Evolutionary conservation across 129 eudicot species (phyloP).

Genomic region (Centaurea solstitialis): DNA sequence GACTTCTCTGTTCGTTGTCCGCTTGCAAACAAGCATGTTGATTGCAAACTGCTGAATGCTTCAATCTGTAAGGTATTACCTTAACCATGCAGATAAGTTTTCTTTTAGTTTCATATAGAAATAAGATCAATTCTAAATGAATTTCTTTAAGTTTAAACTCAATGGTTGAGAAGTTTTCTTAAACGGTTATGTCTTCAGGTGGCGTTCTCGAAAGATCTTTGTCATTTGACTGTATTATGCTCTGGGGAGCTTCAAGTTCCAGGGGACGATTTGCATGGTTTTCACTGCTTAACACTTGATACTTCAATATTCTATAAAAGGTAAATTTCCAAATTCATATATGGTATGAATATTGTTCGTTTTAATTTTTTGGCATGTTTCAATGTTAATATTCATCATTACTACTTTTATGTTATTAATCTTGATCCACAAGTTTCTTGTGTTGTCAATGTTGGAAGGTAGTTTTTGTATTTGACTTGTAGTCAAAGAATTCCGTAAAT

Average conservation of each 20-base stretch:
- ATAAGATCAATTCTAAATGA: conserved; percentile 1
- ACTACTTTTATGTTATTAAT: not conserved
- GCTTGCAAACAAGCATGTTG: conserved; percentile 35
- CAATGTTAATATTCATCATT: conserved; percentile 6
- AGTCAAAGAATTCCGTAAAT: not conserved
- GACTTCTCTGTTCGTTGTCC: conserved; percentile 45
- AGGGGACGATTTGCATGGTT: conserved; percentile 47
- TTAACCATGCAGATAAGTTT: not conserved
- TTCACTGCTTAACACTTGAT: conserved; percentile 73
- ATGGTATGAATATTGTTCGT: not conserved
- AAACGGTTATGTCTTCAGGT: conserved; percentile 48
- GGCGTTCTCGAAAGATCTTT: conserved; percentile 77
- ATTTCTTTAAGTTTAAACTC: not conserved
- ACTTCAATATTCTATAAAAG: conserved; percentile 80
- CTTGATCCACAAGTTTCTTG: not conserved
- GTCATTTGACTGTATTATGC: conserved; percentile 68
- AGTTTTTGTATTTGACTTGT: not conserved
- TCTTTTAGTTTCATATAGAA: not conserved
- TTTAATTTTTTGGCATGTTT: not conserved
- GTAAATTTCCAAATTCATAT: conserved; percentile 31
- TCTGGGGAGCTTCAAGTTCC: conserved; percentile 56
- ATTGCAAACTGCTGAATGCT: conserved; percentile 59
- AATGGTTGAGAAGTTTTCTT: not conserved
- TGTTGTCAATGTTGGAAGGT: conserved; percentile 9
- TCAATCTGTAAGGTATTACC: conserved; percentile 63